phyloP scores from a whole-genome alignment of 495 filamentous ascomycete species.

The Aspergillus haitiensis region DNA sequence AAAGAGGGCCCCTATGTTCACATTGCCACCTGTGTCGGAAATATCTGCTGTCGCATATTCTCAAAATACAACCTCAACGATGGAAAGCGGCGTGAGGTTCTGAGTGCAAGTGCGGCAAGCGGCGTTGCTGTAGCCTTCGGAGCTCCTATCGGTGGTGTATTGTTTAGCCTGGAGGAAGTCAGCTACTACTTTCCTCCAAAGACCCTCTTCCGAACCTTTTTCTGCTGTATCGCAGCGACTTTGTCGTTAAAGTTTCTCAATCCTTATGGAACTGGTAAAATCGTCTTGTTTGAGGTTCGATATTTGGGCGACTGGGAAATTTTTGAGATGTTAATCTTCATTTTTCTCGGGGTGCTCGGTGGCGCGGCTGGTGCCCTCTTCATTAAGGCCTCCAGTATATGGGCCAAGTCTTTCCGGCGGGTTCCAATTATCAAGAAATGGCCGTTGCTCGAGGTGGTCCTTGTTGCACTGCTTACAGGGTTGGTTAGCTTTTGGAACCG shows the following conservation, averaged over 20 bases:
- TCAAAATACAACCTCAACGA: constrained; percentile 93
- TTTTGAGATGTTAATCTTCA: constrained; percentile 86
- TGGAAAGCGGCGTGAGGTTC: constrained; percentile 83
- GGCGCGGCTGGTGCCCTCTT: constrained; percentile 86
- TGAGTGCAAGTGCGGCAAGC: constrained; percentile 88
- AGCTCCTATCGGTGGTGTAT: constrained; percentile 86
- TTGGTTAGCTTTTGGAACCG: constrained; percentile 89
- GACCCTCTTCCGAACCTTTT: constrained; percentile 96
- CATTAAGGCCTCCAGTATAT: constrained; percentile 89
- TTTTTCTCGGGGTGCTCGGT: constrained; percentile 80
- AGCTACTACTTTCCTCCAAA: constrained; percentile 98
- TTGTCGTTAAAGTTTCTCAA: constrained; percentile 91
- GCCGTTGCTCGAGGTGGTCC: constrained; percentile 81
- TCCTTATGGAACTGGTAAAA: constrained; percentile 93
- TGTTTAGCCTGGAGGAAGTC: constrained; percentile 94
- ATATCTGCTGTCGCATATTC: constrained; percentile 91
- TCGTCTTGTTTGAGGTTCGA: constrained; percentile 92
- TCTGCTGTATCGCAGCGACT: constrained; percentile 92
- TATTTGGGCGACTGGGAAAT: constrained; percentile 93
- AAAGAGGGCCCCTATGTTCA: constrained; percentile 99
- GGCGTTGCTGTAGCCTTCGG: constrained; percentile 96
- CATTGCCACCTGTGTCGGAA: constrained; percentile 93
- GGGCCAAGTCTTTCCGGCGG: constrained; percentile 85
- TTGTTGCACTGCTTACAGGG: constrained; percentile 85
- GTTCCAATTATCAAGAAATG: constrained; percentile 77